Conservation (phyloP, 2,329 filamentous ascomycete species). For the Penicillium janthinellum region DNA sequence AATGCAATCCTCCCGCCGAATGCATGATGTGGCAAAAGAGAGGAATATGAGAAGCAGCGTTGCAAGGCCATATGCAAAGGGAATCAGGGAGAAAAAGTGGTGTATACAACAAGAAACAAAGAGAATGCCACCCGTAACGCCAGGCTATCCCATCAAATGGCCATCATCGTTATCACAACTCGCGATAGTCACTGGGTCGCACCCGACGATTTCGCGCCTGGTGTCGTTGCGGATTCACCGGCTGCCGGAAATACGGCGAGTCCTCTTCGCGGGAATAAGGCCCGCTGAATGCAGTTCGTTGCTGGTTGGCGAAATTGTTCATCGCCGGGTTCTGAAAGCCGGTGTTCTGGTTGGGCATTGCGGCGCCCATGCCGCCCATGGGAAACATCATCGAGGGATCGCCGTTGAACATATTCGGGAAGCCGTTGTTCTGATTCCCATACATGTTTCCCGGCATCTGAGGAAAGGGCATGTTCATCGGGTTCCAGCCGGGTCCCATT, state of each 20-base stretch:
- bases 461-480: conserved; percentile 50
- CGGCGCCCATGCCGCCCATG: conserved; percentile 34
- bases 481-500: conserved; percentile 43
- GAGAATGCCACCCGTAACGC: neutral
- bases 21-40: neutral
- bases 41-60: neutral
- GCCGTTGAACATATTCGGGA: conserved; percentile 41
- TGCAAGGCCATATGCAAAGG: conserved; percentile 6
- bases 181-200: conserved; percentile 86
- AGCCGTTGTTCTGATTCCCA: conserved; percentile 36
- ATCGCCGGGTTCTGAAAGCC: conserved; percentile 37
- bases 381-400: conserved; percentile 40
- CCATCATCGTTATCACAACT: conserved; percentile 57
- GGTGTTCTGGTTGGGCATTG: conserved; percentile 37
- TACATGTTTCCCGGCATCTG: conserved; percentile 39
- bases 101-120: neutral
- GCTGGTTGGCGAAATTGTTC: conserved; percentile 59
- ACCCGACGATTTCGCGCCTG: conserved; percentile 77
- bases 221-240: conserved; percentile 90
- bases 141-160: neutral
- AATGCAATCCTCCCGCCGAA: conserved; percentile 8
- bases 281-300: conserved; percentile 56
- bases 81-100: neutral
- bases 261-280: conserved; percentile 70
- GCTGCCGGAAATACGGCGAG: conserved; percentile 91